Evolutionary conservation across 768 basidiomycete species (phyloP), one percentile per base, ranked within the genome.

Genomic region (Cystofilobasidium bisporidii): DNA sequence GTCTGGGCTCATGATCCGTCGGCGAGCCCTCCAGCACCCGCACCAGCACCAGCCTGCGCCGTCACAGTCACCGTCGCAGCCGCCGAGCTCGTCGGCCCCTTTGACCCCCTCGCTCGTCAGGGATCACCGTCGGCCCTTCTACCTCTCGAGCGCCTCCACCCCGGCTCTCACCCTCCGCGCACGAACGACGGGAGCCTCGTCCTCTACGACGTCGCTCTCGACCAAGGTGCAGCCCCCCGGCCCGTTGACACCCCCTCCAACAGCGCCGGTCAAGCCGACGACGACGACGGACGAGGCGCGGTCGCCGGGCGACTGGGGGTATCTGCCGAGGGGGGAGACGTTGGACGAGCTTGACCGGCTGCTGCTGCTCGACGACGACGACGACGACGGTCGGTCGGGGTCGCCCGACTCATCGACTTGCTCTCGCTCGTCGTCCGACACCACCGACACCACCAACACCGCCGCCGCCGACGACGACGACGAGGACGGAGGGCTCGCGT

Each of bases 81-180:
- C 58, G 38, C 57, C 43, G n/a, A n/a, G n/a, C n/a, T n/a, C n/a
- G n/a, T n/a, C 22, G 32, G 8, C 24, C 1, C 12, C 36, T 38
- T 22, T 57, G 18, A 15, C 66, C 24, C 32, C 61, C 30, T 32
- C 57, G 41, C 61, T 68, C 53, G 67, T 68, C 9, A 15, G 67
- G 17, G 61, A 68, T 26, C 67, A 68, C 28, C 40, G 67, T 11
- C 41, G 61, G 45, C 67, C 67, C n/a, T 68, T 68, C 61, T 68
- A 68, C 47, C 45, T 68, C 11, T 9, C 30, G 30, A 22, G 45
- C 22, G 50, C 58, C 10, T 41, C 38, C 11, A 66, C 65, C n/a
- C 53, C 53, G 12, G 53, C 53, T 3, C 47, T 48, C 30, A 15
- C 26, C 28, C 15, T 56, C 28, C 26, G 18, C 47, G 4, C 47